Evolutionary conservation across 352 stramenopile species (phyloP).

Genomic region (Phytophthora colocasiae): DNA sequence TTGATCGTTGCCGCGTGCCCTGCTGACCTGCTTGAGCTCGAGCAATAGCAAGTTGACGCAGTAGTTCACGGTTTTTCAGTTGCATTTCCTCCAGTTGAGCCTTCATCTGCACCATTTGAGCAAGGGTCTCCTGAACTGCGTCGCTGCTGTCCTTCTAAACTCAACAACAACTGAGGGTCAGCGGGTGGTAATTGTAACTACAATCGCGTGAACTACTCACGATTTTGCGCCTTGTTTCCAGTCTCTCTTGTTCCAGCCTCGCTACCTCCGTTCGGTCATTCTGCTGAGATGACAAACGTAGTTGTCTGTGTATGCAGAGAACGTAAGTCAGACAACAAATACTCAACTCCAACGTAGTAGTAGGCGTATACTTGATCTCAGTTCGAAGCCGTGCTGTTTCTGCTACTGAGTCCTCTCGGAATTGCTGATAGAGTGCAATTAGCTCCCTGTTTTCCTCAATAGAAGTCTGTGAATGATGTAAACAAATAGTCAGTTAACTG

Average conservation of each 20-base stretch:
- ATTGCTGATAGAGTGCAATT: slow-evolving; percentile 74
- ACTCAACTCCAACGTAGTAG: background rate
- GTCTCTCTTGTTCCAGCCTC: slow-evolving; percentile 44
- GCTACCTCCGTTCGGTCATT: slow-evolving; percentile 18
- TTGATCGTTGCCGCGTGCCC: slow-evolving; percentile 14
- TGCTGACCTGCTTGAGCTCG: slow-evolving; percentile 47
- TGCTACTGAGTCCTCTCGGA: slow-evolving; percentile 57
- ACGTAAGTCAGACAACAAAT: background rate
- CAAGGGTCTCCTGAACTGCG: slow-evolving; percentile 60
- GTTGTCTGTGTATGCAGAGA: slow-evolving; percentile 25
- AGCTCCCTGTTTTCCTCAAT: slow-evolving; percentile 81
- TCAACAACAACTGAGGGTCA: slow-evolving; percentile 10
- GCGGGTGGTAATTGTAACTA: background rate
- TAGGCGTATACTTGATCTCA: slow-evolving; percentile 59
- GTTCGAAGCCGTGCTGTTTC: slow-evolving; percentile 57
- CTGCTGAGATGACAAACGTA: slow-evolving; percentile 28
- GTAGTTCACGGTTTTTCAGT: slow-evolving; percentile 78
- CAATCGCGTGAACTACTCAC: slow-evolving; percentile 18
- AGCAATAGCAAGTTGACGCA: slow-evolving; percentile 75
- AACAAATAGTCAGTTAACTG: background rate
- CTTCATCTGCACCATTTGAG: slow-evolving; percentile 68
- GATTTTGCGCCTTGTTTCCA: slow-evolving; percentile 47
- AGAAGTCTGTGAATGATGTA: slow-evolving; percentile 43
- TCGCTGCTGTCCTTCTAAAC: slow-evolving; percentile 61
- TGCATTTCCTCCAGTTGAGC: slow-evolving; percentile 66